Conservation (phyloP, 1,139 yeast species). For the Candida neerlandica region DNA sequence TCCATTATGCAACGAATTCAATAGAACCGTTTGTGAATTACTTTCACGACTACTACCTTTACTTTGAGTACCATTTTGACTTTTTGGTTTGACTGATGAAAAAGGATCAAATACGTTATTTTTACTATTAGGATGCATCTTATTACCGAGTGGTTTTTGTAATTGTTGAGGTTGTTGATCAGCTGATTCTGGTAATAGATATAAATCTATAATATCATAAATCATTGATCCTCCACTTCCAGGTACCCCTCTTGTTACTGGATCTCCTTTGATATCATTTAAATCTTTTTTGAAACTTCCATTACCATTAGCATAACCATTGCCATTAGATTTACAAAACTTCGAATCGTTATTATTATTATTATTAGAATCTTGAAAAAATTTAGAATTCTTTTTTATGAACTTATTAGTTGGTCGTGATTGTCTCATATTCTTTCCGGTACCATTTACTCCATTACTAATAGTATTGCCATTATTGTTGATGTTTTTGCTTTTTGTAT, state of each 20-base stretch:
- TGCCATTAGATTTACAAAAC: not conserved
- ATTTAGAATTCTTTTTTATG: constrained; percentile 1
- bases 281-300: not conserved
- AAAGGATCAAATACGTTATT: not conserved
- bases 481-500: not conserved
- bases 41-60: not conserved
- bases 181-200: constrained; percentile 10
- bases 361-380: not conserved
- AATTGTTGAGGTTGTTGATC: not conserved
- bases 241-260: not conserved
- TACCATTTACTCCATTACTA: not conserved
- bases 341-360: not conserved
- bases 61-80: not conserved
- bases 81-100: not conserved
- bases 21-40: constrained; percentile 5
- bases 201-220: constrained; percentile 13
- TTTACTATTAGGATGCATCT: not conserved
- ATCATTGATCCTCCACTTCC: constrained; percentile 11
- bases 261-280: not conserved
- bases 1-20: constrained; percentile 14
- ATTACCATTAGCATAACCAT: not conserved
- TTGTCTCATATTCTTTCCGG: not conserved
- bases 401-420: constrained; percentile 2
- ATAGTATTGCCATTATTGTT: not conserved
- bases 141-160: not conserved